These are phyloP conservation scores for Sporothrix luriei DNA, from an alignment of 2,329 filamentous ascomycete genomes.

Conservation along the genomic window DNA sequence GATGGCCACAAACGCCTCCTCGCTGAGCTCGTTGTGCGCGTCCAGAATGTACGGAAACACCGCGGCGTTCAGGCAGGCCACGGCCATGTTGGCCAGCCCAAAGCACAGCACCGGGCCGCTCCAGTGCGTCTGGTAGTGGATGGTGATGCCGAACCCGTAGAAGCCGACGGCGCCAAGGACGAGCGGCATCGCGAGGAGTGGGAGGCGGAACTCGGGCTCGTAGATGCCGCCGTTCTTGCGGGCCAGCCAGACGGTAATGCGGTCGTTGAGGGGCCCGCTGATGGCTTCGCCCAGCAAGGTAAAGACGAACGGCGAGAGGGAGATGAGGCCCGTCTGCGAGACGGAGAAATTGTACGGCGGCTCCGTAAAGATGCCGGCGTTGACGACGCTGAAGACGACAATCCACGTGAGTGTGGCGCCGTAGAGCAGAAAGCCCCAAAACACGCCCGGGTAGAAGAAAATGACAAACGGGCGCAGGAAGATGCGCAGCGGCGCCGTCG, in stretches of 20 bases:
- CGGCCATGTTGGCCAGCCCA: slow-evolving; percentile 53
- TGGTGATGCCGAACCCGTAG: slow-evolving; percentile 52
- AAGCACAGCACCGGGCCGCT: slow-evolving; percentile 52
- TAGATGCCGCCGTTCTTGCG: slow-evolving; percentile 56
- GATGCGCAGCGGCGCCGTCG: slow-evolving; percentile 47
- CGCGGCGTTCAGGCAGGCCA: slow-evolving; percentile 51
- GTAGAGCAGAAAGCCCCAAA: slow-evolving; percentile 55
- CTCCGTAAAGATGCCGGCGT: slow-evolving; percentile 53
- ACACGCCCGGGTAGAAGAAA: slow-evolving; percentile 54
- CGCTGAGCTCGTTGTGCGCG: slow-evolving; percentile 49
- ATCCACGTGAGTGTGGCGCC: slow-evolving; percentile 44
- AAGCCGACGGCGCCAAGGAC: slow-evolving; percentile 50
- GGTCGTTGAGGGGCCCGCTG: slow-evolving; percentile 52
- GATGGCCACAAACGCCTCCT: slow-evolving; percentile 54
- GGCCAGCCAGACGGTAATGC: slow-evolving; percentile 49
- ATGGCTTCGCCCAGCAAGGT: slow-evolving; percentile 51
- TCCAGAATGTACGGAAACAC: slow-evolving; percentile 57
- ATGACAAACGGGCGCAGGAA: slow-evolving; percentile 52
- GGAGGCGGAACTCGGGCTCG: slow-evolving; percentile 57
- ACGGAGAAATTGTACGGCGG: slow-evolving; percentile 57
- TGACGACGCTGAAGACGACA: slow-evolving; percentile 51
- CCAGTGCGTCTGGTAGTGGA: slow-evolving; percentile 53
- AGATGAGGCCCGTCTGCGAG: slow-evolving; percentile 54
- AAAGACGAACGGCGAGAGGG: slow-evolving; percentile 54
- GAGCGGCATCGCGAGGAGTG: slow-evolving; percentile 47